phyloP scores from a whole-genome alignment of 176 grass and related monocot species.

The Lolium perenne region DNA sequence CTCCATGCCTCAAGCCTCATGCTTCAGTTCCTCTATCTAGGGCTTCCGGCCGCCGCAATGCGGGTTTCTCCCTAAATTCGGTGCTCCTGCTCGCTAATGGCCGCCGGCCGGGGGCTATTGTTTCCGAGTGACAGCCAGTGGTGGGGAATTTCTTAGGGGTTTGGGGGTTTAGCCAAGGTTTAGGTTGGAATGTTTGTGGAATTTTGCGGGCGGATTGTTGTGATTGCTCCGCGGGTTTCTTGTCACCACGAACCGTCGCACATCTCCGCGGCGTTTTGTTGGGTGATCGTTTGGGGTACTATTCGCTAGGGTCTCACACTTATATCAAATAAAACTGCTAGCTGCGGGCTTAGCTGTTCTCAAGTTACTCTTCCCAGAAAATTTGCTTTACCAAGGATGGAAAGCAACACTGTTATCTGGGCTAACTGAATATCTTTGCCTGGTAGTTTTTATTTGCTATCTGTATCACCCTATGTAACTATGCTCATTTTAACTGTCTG shows the following conservation, averaged over 20 bases:
- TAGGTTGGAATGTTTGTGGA: not conserved
- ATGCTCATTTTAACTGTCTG: not conserved
- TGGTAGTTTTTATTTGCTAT: not conserved
- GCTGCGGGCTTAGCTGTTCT: no score
- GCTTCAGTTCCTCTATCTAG: slow-evolving; percentile 40
- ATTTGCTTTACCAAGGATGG: not conserved
- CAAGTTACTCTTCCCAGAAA: no score
- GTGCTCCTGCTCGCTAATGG: not conserved
- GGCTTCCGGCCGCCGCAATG: slow-evolving; percentile 48
- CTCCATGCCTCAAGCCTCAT: no score
- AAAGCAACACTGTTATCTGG: not conserved
- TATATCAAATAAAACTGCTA: no score
- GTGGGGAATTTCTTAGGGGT: slow-evolving; percentile 33
- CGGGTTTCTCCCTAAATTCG: not conserved
- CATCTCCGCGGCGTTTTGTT: no score
- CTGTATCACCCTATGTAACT: not conserved
- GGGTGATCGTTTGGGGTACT: no score
- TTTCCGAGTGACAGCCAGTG: not conserved
- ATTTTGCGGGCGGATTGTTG: no score
- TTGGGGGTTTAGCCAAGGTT: slow-evolving; percentile 34
- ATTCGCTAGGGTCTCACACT: no score
- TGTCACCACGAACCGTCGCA: no score
- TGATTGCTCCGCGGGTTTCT: no score
- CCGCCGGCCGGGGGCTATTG: not conserved
- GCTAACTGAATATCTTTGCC: not conserved